Base-by-base conservation (phyloP, 805 yeast genomes). In the Pichia nakasei region DNA sequence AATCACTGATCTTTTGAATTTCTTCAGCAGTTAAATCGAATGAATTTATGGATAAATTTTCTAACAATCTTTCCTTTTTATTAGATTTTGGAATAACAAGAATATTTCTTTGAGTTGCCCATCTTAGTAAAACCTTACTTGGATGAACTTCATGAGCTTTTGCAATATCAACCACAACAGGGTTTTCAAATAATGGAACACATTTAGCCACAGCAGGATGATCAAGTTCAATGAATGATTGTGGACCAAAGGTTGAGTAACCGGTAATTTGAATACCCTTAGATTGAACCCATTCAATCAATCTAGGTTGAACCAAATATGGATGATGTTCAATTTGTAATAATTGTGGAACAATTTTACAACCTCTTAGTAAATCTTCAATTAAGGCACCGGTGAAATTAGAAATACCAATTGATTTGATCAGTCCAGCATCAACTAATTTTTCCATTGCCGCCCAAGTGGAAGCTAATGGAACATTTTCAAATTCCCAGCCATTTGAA, bases 261-360 rank as follows among this genome's bases (percentile, higher is more conserved):
- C 80, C 94, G 42, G 85, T 83, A 51, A 85, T 73, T 52, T 78
- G 79, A 48, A 85, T 73, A 32, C 73, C 79, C 50, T 73, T 65
- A 35, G 64, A 54, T 58, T 81, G 74, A 49, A 72, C 83, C 54
- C 66, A 82, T 50, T 79, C 72, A 50, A 83, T 58, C 54, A 85
- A 68, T 52, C 70, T 70, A 47, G 73, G 73, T 67, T 85, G 95
- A 48, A 84, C 85, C 59, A 87, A 71, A 71, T 86, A 87, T 50
- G 96, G 96, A 64, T 86, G 96, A 63, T 85, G 94, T 70, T 86
- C 96, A 53, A 87, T 82, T 67, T 86, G 95, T 55, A 86, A 72
- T 44, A 82, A 85, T 40, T 80, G 83, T 37, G 95, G 95, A 50
- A 70, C 75, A 60, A 85, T 78, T 55, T 69, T 74, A 48, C 82